Evolutionary conservation across 352 stramenopile species (phyloP).

Genomic region (Phytopythium chamaehyphon): DNA sequence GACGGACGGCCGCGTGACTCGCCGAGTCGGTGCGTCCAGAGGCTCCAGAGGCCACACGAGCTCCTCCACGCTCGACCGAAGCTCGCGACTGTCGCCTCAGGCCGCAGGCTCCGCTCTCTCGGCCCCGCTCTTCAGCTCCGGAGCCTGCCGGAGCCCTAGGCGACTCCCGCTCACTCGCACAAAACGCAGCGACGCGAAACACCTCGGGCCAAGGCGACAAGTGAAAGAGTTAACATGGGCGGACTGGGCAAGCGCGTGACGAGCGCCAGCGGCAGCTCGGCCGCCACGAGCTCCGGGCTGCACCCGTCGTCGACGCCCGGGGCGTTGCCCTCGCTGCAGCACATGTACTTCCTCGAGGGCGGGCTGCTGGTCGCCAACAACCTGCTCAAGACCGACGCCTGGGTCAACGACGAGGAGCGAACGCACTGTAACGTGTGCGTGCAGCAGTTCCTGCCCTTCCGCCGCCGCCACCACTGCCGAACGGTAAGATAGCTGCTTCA

Average conservation of each 20-base stretch:
- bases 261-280: conserved; percentile 12
- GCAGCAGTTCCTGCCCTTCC: conserved; percentile 78
- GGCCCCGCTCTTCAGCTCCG: too few species aligned
- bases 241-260: conserved; percentile 4
- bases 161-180: too few species aligned
- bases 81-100: too few species aligned
- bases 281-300: neutral
- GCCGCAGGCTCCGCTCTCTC: too few species aligned
- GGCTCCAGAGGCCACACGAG: too few species aligned
- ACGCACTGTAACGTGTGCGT: conserved; percentile 81
- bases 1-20: too few species aligned
- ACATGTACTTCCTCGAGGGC: conserved; percentile 77
- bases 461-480: conserved; percentile 71
- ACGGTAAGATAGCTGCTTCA: conserved; percentile 25
- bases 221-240: too few species aligned
- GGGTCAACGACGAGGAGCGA: conserved; percentile 62
- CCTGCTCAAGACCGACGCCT: conserved; percentile 59
- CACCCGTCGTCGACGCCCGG: neutral
- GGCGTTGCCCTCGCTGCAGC: conserved; percentile 18
- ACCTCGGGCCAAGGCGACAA: too few species aligned
- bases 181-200: too few species aligned
- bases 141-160: too few species aligned
- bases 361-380: conserved; percentile 68
- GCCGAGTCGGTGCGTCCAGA: too few species aligned
- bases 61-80: too few species aligned